Evolutionary conservation across 495 filamentous ascomycete genomes (phyloP).

Genomic region (Viridothelium virens): DNA sequence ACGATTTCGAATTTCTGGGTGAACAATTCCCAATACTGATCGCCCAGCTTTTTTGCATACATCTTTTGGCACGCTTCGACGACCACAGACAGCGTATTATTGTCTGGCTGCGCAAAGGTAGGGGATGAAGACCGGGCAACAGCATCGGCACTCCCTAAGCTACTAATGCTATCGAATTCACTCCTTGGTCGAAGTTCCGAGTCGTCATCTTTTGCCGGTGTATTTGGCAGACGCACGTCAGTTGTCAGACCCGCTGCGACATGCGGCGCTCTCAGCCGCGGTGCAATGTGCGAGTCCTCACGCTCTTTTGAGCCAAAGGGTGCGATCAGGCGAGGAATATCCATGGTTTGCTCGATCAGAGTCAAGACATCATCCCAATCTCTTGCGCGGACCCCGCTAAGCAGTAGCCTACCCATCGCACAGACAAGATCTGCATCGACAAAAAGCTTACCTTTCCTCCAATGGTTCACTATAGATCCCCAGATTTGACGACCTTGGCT

Average conservation of each 20-base stretch:
- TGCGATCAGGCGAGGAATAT: conserved; percentile 47
- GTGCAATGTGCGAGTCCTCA: conserved; percentile 23
- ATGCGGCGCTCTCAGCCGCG: conserved; percentile 18
- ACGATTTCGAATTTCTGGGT: conserved; percentile 47
- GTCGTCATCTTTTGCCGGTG: conserved; percentile 8
- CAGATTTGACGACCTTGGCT: conserved; percentile 63
- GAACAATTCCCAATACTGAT: conserved; percentile 67
- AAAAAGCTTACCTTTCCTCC: conserved; percentile 57
- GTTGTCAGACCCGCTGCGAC: conserved; percentile 19
- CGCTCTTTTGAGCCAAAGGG: conserved; percentile 26
- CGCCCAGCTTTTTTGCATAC: conserved; percentile 42
- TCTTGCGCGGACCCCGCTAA: conserved; percentile 48
- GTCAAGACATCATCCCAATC: conserved; percentile 62
- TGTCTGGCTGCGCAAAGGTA: conserved; percentile 49
- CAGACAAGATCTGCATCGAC: conserved; percentile 68
- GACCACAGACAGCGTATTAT: conserved; percentile 61
- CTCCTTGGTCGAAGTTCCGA: not conserved
- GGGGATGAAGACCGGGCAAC: conserved; percentile 17
- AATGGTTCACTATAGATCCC: conserved; percentile 66
- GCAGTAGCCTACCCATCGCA: conserved; percentile 66
- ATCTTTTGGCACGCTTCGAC: conserved; percentile 53
- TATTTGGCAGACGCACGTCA: not conserved
- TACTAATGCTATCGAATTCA: conserved; percentile 18
- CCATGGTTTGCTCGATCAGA: conserved; percentile 70
- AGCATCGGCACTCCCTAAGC: not conserved